Evolutionary conservation across 2,329 filamentous ascomycete genomes (phyloP), one percentile per base, ranked within the genome.

Genomic region (Fusarium illudens): DNA sequence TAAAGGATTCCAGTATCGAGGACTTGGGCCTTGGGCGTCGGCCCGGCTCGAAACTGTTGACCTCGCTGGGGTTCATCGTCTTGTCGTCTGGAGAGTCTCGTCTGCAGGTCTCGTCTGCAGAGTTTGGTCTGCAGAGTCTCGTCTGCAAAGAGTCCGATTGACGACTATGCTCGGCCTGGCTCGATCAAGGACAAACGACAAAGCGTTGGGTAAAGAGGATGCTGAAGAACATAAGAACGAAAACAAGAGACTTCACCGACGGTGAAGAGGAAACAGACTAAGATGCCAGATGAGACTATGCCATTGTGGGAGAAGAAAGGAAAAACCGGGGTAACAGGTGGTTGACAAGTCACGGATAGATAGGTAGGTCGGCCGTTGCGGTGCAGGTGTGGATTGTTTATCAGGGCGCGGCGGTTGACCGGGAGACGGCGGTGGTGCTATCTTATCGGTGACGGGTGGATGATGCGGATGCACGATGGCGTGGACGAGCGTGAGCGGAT

Each of bases 1-100:
- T 83, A 67, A 87, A 81, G 9, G 82, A 82, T 62, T 80, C 82
- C 51, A 87, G 73, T 36, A 85, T 82, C 17, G 80, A 84, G 2
- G 84, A 84, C 73, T 82, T 86, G 61, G 82, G 79, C 42, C 82
- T 76, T 53, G 82, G 80, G 65, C 83, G 80, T 49, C 66, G 67
- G 49, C 64, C 59, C 36, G 63, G 61, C 25, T 74, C 71, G 53
- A 72, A 68, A 50, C 55, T 59, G 48, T 61, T 62, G 8, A 39
- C 27, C 34, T 64, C 66, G 37, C 32, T 55, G 22, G 61, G 30
- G 39, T 60, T 64, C 67, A 69, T 49, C 19, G 51, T 52, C 22
- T 49, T 25, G 51, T 52, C 22, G 58, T 32, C 19, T 58, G 36
- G 25, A 11, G 13, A 62, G 46, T 42, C n/a, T n/a, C n/a, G n/a